phyloP scores from a whole-genome alignment of 148 eudicot genomes.

The Beta vulgaris region DNA sequence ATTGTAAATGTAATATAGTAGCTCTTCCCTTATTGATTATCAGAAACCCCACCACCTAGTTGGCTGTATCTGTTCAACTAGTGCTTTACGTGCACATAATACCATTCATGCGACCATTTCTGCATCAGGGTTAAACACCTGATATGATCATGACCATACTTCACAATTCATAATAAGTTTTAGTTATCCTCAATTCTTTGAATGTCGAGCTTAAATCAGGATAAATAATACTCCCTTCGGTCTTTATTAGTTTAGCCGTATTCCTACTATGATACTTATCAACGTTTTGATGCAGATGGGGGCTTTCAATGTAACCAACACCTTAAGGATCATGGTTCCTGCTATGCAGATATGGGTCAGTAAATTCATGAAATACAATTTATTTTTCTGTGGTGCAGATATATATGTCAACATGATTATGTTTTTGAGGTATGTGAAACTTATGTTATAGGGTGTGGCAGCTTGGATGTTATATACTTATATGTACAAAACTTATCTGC shows the following conservation, averaged over 20 bases:
- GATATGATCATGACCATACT: slow-evolving; percentile 16
- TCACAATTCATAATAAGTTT: neutral
- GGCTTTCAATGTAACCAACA: neutral
- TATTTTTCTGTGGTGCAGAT: neutral
- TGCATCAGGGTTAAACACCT: slow-evolving; percentile 23
- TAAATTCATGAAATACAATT: neutral
- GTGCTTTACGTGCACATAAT: slow-evolving; percentile 19
- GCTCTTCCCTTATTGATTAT: slow-evolving; percentile 22
- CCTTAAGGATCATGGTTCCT: neutral
- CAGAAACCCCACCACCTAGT: slow-evolving; percentile 31
- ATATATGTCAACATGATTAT: neutral
- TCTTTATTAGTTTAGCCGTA: too few relatives aligned
- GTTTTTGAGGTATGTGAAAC: neutral
- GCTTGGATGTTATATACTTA: neutral
- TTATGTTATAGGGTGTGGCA: neutral
- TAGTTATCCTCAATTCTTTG: neutral
- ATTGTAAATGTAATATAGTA: too few relatives aligned
- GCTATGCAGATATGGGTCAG: slow-evolving; percentile 8
- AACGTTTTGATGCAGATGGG: neutral
- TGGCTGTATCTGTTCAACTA: slow-evolving; percentile 20
- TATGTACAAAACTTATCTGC: neutral
- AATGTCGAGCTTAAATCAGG: neutral
- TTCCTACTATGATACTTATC: too few relatives aligned
- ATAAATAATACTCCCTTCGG: too few relatives aligned
- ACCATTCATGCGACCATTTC: slow-evolving; percentile 14